Evolutionary conservation across 352 stramenopile species (phyloP).

Genomic region (Phytophthora hybrid): DNA sequence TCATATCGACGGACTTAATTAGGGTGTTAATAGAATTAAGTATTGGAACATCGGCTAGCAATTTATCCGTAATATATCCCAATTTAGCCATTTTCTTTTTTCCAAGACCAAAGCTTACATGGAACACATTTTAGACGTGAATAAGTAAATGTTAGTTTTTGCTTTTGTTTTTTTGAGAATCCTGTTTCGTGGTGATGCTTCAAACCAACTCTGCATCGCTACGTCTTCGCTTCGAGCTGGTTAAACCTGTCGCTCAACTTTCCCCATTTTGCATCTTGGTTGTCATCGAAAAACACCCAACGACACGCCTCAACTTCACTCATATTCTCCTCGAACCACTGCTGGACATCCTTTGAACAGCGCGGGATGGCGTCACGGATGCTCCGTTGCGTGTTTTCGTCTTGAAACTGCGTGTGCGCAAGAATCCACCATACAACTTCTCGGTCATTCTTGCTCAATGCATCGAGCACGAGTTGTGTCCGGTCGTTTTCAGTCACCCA

Average conservation of each 20-base stretch:
- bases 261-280: not conserved
- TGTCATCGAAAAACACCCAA: not conserved
- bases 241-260: not conserved
- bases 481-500: not conserved
- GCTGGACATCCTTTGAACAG: not conserved
- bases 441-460: not conserved
- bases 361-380: not conserved
- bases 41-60: no score
- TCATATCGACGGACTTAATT: no score
- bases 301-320: not conserved
- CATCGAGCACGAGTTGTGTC: not conserved
- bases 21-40: no score
- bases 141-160: no score
- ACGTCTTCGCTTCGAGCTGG: not conserved
- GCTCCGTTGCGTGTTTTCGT: not conserved
- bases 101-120: no score
- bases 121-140: no score
- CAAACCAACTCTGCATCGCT: not conserved
- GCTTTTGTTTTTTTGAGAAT: no score
- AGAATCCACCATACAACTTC: not conserved
- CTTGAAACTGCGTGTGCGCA: not conserved
- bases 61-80: no score
- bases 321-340: not conserved
- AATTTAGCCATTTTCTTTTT: no score
- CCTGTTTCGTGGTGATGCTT: no score